Evolutionary conservation across 495 filamentous ascomycete species (phyloP), one percentile per base, ranked within the genome.

Genomic region (Darksidea phi): DNA sequence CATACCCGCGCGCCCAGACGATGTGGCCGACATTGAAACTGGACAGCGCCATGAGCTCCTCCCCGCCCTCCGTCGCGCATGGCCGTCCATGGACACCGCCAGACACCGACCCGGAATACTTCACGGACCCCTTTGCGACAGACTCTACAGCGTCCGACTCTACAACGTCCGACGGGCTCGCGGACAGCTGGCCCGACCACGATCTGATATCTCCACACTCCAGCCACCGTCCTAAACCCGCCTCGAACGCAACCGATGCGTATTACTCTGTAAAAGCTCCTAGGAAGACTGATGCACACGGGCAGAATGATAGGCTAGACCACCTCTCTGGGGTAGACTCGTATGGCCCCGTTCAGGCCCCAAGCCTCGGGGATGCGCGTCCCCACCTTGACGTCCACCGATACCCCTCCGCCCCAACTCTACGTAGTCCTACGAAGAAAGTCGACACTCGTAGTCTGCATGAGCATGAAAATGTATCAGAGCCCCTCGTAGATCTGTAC

Each of bases 61-160:
- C 41, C 3, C 21, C 49, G 7, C 50, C 25, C 59, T 38, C 51
- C 1, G 45, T 57, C 34, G 46, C 53, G 32, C 28, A 32, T 10
- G 28, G 28, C 28, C 59, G 52, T 18, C 59, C 59, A 26, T 63
- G 23, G 25, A 63, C 59, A 17, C 59, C 59, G 17, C 59, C 59
- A 25, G 42, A 63, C 7, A 37, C 32, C 20, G 59, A 56, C 32
- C 17, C 26, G 23, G 41, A 34, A 17, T 36, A 32, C 24, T 21
- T 15, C 25, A 42, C 20, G 12, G 37, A 42, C 25, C 48, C 20
- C 15, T 41, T 36, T 21, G 28, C n/a, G 13, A 17, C 32, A 54
- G 28, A 32, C 17, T 26, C 26, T 2, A 12, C 20, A 49, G 46
- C 6, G n/a, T 18, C 21, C 28, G 18, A 6, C 20, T 26, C 26